Percentiles rank a stretch among this genome's conserved stretches.
These are phyloP conservation scores for Zangia roseola DNA, from an alignment of 768 basidiomycete species.

Conservation along the genomic window DNA sequence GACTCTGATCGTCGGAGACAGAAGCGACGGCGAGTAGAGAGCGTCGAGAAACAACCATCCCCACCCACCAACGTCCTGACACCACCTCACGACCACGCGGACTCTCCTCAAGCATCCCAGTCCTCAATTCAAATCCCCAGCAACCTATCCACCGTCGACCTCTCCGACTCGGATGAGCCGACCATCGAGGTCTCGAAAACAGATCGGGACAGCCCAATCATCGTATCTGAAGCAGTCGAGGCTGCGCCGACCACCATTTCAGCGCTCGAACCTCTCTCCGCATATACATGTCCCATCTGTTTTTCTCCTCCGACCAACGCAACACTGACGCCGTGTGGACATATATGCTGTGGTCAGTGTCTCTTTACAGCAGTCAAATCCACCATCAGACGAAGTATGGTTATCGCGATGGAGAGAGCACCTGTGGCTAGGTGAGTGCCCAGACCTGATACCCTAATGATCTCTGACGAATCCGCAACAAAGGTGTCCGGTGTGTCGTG, in stretches of 20 bases:
- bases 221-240: not conserved
- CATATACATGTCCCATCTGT: conserved; percentile 80
- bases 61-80: too few species aligned
- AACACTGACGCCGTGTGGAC: conserved; percentile 77
- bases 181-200: not conserved
- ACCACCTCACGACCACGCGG: too few species aligned
- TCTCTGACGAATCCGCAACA: not conserved
- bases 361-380: conserved; percentile 72
- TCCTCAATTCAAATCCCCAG: not conserved
- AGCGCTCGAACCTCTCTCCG: conserved; percentile 40
- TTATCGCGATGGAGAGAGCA: conserved; percentile 30
- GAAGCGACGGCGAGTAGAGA: conserved; percentile 17
- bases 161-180: conserved; percentile 3
- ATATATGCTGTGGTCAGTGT: conserved; percentile 75
- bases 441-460: not conserved
- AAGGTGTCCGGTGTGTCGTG: conserved; percentile 73
- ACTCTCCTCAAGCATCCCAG: not conserved
- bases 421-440: conserved; percentile 39
- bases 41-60: not conserved
- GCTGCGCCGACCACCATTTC: not conserved
- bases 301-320: conserved; percentile 74
- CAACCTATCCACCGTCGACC: not conserved
- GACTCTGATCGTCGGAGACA: conserved; percentile 10
- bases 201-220: not conserved
- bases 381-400: conserved; percentile 49